Evolutionary conservation across 2,329 filamentous ascomycete species (phyloP), one percentile per base, ranked within the genome.

Genomic region (Fusarium odoratissimum): DNA sequence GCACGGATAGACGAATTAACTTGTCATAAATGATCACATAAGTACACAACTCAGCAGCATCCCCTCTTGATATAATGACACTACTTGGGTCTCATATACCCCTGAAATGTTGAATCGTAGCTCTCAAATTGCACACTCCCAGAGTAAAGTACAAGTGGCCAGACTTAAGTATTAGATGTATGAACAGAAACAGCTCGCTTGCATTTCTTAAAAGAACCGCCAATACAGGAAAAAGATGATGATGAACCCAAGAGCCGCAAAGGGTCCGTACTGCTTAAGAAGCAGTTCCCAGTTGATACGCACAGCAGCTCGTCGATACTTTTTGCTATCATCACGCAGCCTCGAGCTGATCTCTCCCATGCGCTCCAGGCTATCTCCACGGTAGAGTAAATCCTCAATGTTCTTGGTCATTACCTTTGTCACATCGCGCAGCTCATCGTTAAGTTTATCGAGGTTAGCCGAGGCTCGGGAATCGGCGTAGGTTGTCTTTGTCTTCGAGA

Each of bases 381-480:
- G 88, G 82, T 99, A 99, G 59, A 99, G 86, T 79, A 99, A 85
- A 82, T 99, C 96, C 86, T 99, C 96, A 76, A 99, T 98, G 83
- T 99, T 99, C 90, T 98, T 98, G 62, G 95, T 98, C 97, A 99
- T 99, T 80, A 99, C 95, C 85, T 98, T 95, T 3, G 96, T 98
- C 61, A 99, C 97, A 83, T 98, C 96, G 82, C 95, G 92, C 74
- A 99, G 89, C 87, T 99, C 97, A 80, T 98, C 94, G 80, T 99
- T 98, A 74, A 99, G 87, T 84, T 95, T 95, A 83, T 97, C 94
- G 64, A 99, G 89, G 83, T 98, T 98, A 84, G 95, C 93, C 19
- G 93, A 90, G 21, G 96, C 96, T 74, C 96, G 91, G 60, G 93
- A 91, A 82, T 99, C 96, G 77, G 96, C 93, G 84, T 99, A 99